Percentiles rank a stretch among this genome's conserved stretches.
Conservation (phyloP, 352 stramenopile species). For the Globisporangium camurandrum region DNA sequence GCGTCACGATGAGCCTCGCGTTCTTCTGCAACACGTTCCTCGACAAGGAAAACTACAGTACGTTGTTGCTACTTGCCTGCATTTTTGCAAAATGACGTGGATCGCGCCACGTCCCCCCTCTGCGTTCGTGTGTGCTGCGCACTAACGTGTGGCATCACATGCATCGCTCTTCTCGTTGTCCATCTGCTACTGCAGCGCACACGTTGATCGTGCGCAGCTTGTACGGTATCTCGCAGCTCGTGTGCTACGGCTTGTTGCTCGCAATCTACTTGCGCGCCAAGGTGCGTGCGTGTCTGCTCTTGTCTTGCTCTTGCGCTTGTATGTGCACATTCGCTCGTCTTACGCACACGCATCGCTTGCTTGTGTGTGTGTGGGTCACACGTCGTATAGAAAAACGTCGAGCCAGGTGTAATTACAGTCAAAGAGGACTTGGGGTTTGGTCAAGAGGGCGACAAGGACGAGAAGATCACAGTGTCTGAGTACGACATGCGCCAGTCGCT, state of each 20-base stretch:
- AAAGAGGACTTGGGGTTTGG: constrained; percentile 79
- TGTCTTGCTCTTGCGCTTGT: not conserved
- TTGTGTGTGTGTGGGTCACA: not conserved
- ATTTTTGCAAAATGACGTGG: too few relatives aligned
- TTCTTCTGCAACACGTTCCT: constrained; percentile 59
- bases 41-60: constrained; percentile 52
- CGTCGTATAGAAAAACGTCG: constrained; percentile 59
- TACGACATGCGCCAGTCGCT: constrained; percentile 64
- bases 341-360: not conserved
- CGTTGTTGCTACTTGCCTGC: too few relatives aligned
- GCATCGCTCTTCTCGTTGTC: constrained; percentile 2
- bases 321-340: not conserved
- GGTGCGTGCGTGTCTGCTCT: constrained; percentile 14
- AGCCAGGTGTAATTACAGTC: constrained; percentile 55
- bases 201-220: constrained; percentile 37
- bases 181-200: constrained; percentile 34
- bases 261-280: constrained; percentile 59
- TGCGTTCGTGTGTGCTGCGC: not conserved
- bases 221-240: constrained; percentile 58
- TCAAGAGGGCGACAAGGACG: constrained; percentile 57
- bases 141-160: not conserved
- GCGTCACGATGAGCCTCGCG: constrained; percentile 52
- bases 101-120: too few relatives aligned
- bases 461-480: constrained; percentile 80
- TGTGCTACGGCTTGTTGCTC: constrained; percentile 51